These are phyloP conservation scores for Eimeria sp. DNA, from an alignment of 169 alveolate species.

Conservation along the genomic window DNA sequence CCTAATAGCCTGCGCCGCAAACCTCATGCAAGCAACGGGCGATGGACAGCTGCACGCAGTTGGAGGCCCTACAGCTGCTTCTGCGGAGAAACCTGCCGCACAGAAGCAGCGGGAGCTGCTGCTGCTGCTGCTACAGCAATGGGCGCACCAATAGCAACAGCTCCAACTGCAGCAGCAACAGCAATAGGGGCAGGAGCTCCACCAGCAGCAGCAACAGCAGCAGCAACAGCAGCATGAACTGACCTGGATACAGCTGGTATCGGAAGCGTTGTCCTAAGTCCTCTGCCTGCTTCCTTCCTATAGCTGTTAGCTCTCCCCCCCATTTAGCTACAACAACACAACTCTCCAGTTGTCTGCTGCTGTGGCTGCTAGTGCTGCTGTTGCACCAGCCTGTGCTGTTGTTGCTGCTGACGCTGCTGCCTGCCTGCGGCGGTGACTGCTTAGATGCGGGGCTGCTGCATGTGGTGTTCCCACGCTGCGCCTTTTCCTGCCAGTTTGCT, in stretches of 20 bases:
- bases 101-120: neutral
- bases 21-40: neutral
- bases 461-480: neutral
- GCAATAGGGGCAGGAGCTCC: neutral
- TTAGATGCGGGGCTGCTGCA: slow-evolving; percentile 20
- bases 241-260: slow-evolving; percentile 94
- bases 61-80: neutral
- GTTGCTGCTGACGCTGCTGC: slow-evolving; percentile 13
- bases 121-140: neutral
- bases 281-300: slow-evolving; percentile 97
- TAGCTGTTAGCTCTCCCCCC: slow-evolving; percentile 99
- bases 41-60: neutral
- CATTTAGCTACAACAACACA: slow-evolving; percentile 98
- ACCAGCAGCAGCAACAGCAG: slow-evolving; percentile 22
- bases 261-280: slow-evolving; percentile 95
- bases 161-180: neutral
- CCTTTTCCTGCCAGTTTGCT: slow-evolving; percentile 6
- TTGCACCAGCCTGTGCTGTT: slow-evolving; percentile 23
- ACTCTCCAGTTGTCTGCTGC: slow-evolving; percentile 58
- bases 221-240: slow-evolving; percentile 84
- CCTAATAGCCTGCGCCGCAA: neutral
- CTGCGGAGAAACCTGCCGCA: neutral
- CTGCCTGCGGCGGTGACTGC: neutral
- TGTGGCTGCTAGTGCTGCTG: slow-evolving; percentile 21
- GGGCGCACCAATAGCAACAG: neutral